These are phyloP conservation scores for Emmonsiellopsis sp. DNA, from an alignment of 2,329 filamentous ascomycete species.

Conservation along the genomic window DNA sequence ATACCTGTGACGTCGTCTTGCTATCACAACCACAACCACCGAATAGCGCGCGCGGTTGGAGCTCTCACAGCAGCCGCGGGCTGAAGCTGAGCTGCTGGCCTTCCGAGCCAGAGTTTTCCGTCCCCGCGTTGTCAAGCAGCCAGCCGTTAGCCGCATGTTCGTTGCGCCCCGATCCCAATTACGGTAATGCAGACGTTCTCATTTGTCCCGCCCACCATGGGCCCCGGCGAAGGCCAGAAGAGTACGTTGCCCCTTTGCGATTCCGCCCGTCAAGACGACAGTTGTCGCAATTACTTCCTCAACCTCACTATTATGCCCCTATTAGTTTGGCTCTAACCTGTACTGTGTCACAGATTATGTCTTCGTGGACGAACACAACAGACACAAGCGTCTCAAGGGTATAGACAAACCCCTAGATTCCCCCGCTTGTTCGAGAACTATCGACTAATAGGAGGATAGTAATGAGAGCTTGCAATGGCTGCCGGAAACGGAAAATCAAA, in stretches of 20 bases:
- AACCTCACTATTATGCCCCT: not conserved
- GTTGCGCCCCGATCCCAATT: not conserved
- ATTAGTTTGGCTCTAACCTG: slow-evolving; percentile 6
- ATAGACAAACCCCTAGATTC: slow-evolving; percentile 18
- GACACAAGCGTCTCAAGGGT: slow-evolving; percentile 95
- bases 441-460: slow-evolving; percentile 45
- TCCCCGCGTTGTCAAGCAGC: not conserved
- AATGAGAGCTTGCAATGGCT: slow-evolving; percentile 95
- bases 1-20: not conserved
- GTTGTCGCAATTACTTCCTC: not conserved
- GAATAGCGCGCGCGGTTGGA: not conserved
- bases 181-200: slow-evolving; percentile 61
- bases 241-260: slow-evolving; percentile 46
- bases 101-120: not conserved
- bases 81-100: not conserved
- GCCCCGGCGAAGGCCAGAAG: slow-evolving; percentile 70
- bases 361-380: slow-evolving; percentile 97
- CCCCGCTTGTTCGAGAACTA: not conserved
- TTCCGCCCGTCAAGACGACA: not conserved
- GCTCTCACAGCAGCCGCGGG: not conserved
- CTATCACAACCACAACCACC: not conserved
- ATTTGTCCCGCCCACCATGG: slow-evolving; percentile 58
- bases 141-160: not conserved
- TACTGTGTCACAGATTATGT: slow-evolving; percentile 68
- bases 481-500: slow-evolving; percentile 90